Percentiles rank a stretch among this genome's conserved stretches.
Conservation (phyloP, 148 eudicot species). For the Chenopodium quinoa region DNA sequence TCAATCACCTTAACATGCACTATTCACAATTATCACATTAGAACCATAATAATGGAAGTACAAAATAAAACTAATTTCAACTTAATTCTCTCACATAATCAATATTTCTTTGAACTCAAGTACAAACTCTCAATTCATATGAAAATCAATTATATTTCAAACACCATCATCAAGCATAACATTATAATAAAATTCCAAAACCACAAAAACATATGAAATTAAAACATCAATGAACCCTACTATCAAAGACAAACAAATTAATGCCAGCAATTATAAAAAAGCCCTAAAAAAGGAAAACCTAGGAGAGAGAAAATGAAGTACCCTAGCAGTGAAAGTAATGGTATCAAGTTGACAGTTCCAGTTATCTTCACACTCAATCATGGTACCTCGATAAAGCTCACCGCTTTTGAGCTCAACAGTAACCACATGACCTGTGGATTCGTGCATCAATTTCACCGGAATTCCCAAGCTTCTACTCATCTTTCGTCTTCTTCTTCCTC, state of each 20-base stretch:
- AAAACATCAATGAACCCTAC: background rate
- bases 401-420: constrained; percentile 93
- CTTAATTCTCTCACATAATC: too few species aligned
- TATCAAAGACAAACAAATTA: background rate
- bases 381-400: constrained; percentile 79
- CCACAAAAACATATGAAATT: background rate
- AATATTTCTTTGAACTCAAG: background rate
- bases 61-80: too few species aligned
- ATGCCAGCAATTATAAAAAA: background rate
- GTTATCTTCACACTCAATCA: constrained; percentile 92
- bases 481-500: background rate
- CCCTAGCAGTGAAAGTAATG: constrained; percentile 90
- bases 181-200: background rate
- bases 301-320: constrained; percentile 13
- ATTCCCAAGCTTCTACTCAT: constrained; percentile 77
- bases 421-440: constrained; percentile 72
- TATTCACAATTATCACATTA: background rate
- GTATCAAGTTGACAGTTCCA: constrained; percentile 96
- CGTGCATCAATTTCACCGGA: constrained; percentile 77
- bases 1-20: background rate
- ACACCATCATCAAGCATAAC: too few species aligned
- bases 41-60: too few species aligned
- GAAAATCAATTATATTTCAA: background rate
- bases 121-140: background rate
- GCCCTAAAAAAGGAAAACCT: background rate